Percentiles rank a stretch among this genome's conserved stretches.
Evolutionary conservation across 2,329 filamentous ascomycete species (phyloP).

Genomic region (Cladosporium sp.): DNA sequence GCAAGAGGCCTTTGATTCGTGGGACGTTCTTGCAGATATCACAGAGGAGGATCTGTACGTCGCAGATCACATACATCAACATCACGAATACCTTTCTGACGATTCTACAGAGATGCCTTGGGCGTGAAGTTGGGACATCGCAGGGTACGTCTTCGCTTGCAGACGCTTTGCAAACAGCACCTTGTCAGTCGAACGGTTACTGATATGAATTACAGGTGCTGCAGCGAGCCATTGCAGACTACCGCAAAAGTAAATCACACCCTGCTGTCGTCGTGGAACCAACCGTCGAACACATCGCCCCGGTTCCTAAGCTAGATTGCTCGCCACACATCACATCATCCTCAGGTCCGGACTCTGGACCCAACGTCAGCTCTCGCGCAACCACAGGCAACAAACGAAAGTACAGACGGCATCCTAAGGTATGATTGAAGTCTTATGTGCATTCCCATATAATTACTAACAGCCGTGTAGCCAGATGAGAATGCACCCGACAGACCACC

Average conservation of each 20-base stretch:
- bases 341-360: not conserved
- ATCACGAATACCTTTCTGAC: slow-evolving; percentile 1
- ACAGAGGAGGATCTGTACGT: slow-evolving; percentile 78
- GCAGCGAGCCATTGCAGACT: slow-evolving; percentile 78
- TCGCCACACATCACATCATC: not conserved
- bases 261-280: not conserved
- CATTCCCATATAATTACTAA: slow-evolving; percentile 19
- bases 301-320: not conserved
- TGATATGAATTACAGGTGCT: slow-evolving; percentile 62
- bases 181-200: not conserved
- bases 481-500: slow-evolving; percentile 77
- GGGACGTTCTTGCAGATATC: slow-evolving; percentile 81
- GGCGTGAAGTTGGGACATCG: slow-evolving; percentile 79
- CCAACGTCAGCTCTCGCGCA: not conserved
- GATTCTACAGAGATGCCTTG: slow-evolving; percentile 60
- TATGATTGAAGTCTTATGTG: slow-evolving; percentile 37
- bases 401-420: slow-evolving; percentile 76
- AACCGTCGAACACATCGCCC: not conserved
- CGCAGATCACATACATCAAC: not conserved
- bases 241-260: slow-evolving; percentile 54
- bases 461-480: slow-evolving; percentile 63
- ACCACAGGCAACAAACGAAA: slow-evolving; percentile 62
- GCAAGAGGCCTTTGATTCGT: slow-evolving; percentile 80
- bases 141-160: slow-evolving; percentile 57
- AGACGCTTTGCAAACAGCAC: not conserved